Evolutionary conservation across 1,139 yeast species (phyloP).

Genomic region (Nakaseomyces delphensis): DNA sequence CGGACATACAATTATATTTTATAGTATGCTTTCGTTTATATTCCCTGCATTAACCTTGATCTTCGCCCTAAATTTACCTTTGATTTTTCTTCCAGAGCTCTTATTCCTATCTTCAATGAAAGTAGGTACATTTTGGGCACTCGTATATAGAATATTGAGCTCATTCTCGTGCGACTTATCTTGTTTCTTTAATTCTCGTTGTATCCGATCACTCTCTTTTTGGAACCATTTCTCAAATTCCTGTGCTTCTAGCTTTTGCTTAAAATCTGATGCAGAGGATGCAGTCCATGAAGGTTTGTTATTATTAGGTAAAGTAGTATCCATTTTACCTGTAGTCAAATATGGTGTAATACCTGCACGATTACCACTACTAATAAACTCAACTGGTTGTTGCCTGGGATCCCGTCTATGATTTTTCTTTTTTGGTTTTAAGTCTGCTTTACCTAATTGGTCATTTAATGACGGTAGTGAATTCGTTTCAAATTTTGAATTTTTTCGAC

Average conservation of each 20-base stretch:
- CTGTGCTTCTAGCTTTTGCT: slow-evolving; percentile 48
- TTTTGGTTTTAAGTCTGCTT: slow-evolving; percentile 9
- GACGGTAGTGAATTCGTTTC: slow-evolving; percentile 17
- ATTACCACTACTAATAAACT: slow-evolving; percentile 20
- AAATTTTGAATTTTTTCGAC: slow-evolving; percentile 2
- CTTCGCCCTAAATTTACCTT: slow-evolving; percentile 15
- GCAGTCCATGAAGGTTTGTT: slow-evolving; percentile 5
- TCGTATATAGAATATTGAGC: slow-evolving; percentile 15
- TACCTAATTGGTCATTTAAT: slow-evolving; percentile 13
- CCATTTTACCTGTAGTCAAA: slow-evolving; percentile 11
- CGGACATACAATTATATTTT: neutral
- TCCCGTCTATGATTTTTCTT: slow-evolving; percentile 13
- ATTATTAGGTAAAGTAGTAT: slow-evolving; percentile 9
- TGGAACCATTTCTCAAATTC: slow-evolving; percentile 47
- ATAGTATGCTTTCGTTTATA: slow-evolving; percentile 2
- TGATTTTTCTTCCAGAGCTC: slow-evolving; percentile 15
- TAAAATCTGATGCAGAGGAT: slow-evolving; percentile 8
- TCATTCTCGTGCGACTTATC: slow-evolving; percentile 11
- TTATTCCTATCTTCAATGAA: slow-evolving; percentile 10
- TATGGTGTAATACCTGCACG: slow-evolving; percentile 18
- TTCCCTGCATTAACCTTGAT: slow-evolving; percentile 7
- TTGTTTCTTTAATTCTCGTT: slow-evolving; percentile 35
- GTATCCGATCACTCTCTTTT: slow-evolving; percentile 50
- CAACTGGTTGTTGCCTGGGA: slow-evolving; percentile 10
- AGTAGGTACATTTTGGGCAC: slow-evolving; percentile 16